A percentile compares a stretch with the other conserved stretches of the same genome.
These are phyloP conservation scores for Monosporascus sp. DNA, from an alignment of 2,329 filamentous ascomycete species.

Conservation along the genomic window DNA sequence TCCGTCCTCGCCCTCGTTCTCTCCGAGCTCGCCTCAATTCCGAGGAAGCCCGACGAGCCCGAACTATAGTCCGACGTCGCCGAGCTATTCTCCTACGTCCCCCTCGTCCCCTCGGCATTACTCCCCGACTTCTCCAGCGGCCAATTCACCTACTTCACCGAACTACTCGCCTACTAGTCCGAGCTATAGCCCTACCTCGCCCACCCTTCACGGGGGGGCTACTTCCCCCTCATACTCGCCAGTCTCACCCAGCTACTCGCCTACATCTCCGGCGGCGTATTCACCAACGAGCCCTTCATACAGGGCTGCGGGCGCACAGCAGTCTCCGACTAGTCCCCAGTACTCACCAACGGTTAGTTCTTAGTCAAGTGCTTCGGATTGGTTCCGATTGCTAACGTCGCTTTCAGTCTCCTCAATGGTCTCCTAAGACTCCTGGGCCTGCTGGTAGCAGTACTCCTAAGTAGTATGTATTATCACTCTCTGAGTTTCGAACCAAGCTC, in stretches of 20 bases:
- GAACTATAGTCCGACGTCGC: slow-evolving; percentile 61
- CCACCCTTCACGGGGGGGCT: slow-evolving; percentile 41
- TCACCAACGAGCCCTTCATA: slow-evolving; percentile 59
- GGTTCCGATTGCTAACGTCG: slow-evolving; percentile 19
- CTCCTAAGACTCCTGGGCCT: slow-evolving; percentile 39
- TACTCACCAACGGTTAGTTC: slow-evolving; percentile 62
- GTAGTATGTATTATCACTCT: slow-evolving; percentile 29
- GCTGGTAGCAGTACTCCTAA: slow-evolving; percentile 32
- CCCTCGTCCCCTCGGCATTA: slow-evolving; percentile 53
- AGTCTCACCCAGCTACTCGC: slow-evolving; percentile 72
- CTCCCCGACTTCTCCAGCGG: slow-evolving; percentile 67
- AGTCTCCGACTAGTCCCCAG: slow-evolving; percentile 62
- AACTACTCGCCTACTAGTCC: slow-evolving; percentile 67
- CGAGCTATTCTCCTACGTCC: slow-evolving; percentile 59
- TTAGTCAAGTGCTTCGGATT: neutral
- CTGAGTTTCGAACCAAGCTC: neutral
- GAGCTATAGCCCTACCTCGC: slow-evolving; percentile 66
- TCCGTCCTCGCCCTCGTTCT: slow-evolving; percentile 58
- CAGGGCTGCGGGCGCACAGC: slow-evolving; percentile 47
- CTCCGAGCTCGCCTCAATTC: slow-evolving; percentile 43
- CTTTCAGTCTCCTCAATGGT: slow-evolving; percentile 38
- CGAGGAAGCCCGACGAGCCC: slow-evolving; percentile 50
- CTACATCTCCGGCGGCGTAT: slow-evolving; percentile 62
- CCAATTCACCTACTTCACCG: slow-evolving; percentile 71
- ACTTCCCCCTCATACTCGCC: slow-evolving; percentile 61